Evolutionary conservation across 2,329 filamentous ascomycete genomes (phyloP), one percentile per base, ranked within the genome.

Genomic region (Penicillium sp.): DNA sequence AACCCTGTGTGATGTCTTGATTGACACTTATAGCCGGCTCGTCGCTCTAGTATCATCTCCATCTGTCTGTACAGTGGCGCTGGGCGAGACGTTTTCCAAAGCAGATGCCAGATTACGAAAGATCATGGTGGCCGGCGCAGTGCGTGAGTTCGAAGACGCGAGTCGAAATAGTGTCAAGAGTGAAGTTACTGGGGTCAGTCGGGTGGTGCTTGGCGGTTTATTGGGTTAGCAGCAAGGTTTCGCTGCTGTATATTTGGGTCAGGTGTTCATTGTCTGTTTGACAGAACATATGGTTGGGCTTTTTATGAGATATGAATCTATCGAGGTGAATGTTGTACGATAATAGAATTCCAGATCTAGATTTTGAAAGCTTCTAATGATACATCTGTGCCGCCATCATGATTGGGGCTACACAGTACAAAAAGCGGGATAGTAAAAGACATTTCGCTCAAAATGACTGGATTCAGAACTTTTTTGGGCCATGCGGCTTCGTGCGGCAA

Each of bases 81-180:
- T 97, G 0, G 89, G 87, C 0, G 94, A 97, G 71, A 79, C 93
- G 52, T 99, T 99, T 65, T 83, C 85, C 11, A 99, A 99, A 74
- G 90, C 90, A 0, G 94, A 99, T 74, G 83, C 87, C 6, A 87
- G 86, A 61, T 83, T 99, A 43, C 82, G 92, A 59, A 97, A 97
- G 77, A 86, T 97, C 49, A 88, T 99, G 58, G 84, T 99, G 1
- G 87, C 90, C 45, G 89, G 89, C 6, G 85, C 95, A 1, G 88
- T 97, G 46, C 87, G 92, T 64, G 94, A 99, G 69, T 97, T 97
- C 72, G 94, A 97, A 72, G 93, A 97, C 56, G 85, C 85, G 20
- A 94, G 89, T 71, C 81, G 93, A 44, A 80, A 79, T 43, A 87
- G 89, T 10, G 84, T 90, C 31, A 93, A 89, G 76, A 84, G 83